phyloP scores from a whole-genome alignment of 257 asterid species.

The Datura wrightii region DNA sequence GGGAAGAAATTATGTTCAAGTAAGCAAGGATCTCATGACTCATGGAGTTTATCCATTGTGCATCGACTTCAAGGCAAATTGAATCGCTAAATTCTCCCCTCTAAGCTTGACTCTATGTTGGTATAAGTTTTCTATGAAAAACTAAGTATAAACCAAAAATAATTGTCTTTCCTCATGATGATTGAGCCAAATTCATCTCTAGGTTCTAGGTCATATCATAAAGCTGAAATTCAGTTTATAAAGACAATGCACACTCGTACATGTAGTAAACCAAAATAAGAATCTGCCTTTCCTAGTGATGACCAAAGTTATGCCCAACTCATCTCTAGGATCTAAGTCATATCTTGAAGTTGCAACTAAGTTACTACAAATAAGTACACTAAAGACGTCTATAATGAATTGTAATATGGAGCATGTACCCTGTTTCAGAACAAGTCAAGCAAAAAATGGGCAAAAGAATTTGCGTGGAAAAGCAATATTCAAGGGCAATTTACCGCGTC shows the following conservation, averaged over 20 bases:
- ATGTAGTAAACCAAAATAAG: conserved; percentile 5
- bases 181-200: background rate
- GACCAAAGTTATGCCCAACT: background rate
- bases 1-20: conserved; percentile 19
- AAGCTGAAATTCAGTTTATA: conserved; percentile 2
- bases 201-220: conserved; percentile 18
- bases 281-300: conserved; percentile 6
- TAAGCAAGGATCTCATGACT: background rate
- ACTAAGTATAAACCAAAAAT: conserved; percentile 1
- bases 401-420: background rate
- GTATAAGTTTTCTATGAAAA: background rate
- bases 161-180: background rate
- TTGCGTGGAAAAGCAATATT: background rate
- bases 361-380: background rate
- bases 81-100: conserved; percentile 4
- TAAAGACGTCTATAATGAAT: background rate
- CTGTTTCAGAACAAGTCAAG: background rate
- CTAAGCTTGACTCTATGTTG: conserved; percentile 1
- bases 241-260: background rate
- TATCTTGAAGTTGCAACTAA: conserved; percentile 12
- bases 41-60: background rate
- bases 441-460: conserved; percentile 1
- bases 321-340: conserved; percentile 1
- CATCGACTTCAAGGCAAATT: conserved; percentile 15
- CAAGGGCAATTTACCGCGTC: conserved; percentile 47